Percentiles rank a stretch among this genome's conserved stretches.
Conservation (phyloP, 139 green algal genomes). For the Chlamydomonas schloesseri region DNA sequence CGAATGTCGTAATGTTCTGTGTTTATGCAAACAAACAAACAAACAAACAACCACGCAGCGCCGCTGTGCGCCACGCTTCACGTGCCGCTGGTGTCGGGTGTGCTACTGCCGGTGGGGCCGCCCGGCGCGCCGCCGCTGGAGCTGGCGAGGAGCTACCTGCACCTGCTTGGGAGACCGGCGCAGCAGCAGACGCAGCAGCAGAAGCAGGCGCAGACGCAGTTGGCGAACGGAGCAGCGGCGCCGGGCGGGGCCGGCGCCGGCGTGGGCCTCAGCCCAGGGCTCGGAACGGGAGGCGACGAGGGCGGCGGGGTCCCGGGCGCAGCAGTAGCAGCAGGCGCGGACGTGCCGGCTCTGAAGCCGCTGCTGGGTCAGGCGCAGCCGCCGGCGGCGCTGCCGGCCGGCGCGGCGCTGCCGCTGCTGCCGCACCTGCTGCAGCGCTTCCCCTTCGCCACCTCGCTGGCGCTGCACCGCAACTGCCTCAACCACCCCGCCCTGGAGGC, state of each 20-base stretch:
- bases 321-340: not conserved
- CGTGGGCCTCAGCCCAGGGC: no score
- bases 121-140: not conserved
- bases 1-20: no score
- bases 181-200: no score
- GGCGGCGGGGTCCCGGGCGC: not conserved
- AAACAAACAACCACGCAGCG: not conserved
- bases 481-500: slow-evolving; percentile 9
- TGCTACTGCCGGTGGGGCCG: slow-evolving; percentile 5
- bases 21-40: no score
- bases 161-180: not conserved
- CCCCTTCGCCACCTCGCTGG: not conserved
- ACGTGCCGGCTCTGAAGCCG: no score
- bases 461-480: slow-evolving; percentile 6
- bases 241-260: no score
- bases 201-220: not conserved
- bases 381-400: not conserved
- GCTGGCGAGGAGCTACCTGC: not conserved
- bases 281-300: no score
- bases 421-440: slow-evolving; percentile 4
- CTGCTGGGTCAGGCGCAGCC: no score
- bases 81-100: not conserved
- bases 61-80: slow-evolving; percentile 2
- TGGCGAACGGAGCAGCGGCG: no score
- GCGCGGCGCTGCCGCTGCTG: not conserved